phyloP scores from a whole-genome alignment of 108 stramenopile genomes.

The Hondaea fermentalgiana region DNA sequence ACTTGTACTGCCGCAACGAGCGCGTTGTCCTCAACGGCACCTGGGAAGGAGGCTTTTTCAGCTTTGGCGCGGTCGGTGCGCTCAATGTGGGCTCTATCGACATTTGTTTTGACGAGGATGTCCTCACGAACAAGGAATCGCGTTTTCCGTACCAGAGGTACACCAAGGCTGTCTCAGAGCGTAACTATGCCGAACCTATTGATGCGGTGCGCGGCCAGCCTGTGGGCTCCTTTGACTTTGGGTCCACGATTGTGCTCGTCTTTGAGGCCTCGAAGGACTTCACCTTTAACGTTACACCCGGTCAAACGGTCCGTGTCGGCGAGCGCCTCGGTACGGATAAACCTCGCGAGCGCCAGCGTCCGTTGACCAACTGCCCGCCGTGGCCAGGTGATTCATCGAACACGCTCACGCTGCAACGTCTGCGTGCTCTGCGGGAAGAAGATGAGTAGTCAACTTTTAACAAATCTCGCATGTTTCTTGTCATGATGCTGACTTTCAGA shows the following conservation, averaged over 20 bases:
- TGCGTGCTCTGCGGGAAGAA: neutral
- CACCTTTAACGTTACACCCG: neutral
- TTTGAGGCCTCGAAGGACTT: neutral
- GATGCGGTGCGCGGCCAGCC: slow-evolving; percentile 7
- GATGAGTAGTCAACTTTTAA: neutral
- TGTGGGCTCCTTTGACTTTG: neutral
- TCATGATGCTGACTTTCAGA: neutral
- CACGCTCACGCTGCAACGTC: neutral
- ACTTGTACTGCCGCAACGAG: slow-evolving; percentile 13
- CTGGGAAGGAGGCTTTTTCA: neutral
- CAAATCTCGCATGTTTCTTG: neutral
- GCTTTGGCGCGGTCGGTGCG: slow-evolving; percentile 10
- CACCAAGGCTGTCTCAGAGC: neutral
- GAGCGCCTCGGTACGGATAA: neutral
- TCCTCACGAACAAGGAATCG: neutral
- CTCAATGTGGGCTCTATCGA: slow-evolving; percentile 12
- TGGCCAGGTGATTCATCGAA: neutral
- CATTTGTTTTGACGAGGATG: neutral
- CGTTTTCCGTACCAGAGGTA: neutral
- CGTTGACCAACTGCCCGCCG: neutral
- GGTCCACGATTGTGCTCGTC: neutral
- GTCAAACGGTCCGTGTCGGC: slow-evolving; percentile 7
- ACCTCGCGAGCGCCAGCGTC: neutral
- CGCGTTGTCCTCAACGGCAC: neutral
- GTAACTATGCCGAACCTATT: neutral